Evolutionary conservation across 345 rosid species (phyloP).

Genomic region (Populus pruinosa): DNA sequence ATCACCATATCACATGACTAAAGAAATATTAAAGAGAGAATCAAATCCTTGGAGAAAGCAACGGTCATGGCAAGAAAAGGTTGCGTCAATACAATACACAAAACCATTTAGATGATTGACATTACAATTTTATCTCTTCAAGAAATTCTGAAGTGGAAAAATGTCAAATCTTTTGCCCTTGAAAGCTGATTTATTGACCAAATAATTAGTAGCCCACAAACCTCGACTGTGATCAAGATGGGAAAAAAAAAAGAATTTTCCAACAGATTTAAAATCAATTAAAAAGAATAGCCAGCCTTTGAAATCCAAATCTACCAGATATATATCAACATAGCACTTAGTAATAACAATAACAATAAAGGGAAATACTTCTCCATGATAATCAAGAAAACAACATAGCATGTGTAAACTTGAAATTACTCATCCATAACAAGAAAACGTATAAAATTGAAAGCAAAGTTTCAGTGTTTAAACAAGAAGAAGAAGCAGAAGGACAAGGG

Average conservation of each 20-base stretch:
- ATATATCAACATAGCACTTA: not conserved
- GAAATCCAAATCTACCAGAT: not conserved
- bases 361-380: not conserved
- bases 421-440: not conserved
- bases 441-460: not conserved
- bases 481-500: not conserved
- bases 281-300: not conserved
- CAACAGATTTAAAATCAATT: not conserved
- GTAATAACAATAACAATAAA: not conserved
- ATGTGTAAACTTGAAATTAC: not conserved
- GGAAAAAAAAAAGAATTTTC: not conserved
- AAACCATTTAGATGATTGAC: not conserved
- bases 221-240: not conserved
- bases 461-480: not conserved
- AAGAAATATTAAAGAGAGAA: constrained; percentile 17
- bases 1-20: constrained; percentile 21
- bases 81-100: not conserved
- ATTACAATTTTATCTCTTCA: not conserved
- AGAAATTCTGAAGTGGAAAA: constrained; percentile 3
- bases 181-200: constrained; percentile 11
- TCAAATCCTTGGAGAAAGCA: not conserved
- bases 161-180: constrained; percentile 10
- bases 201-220: constrained; percentile 12
- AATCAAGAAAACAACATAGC: not conserved
- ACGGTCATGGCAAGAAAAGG: not conserved